Conservation (phyloP, 2,329 filamentous ascomycete genomes). For the Venturia effusa region DNA sequence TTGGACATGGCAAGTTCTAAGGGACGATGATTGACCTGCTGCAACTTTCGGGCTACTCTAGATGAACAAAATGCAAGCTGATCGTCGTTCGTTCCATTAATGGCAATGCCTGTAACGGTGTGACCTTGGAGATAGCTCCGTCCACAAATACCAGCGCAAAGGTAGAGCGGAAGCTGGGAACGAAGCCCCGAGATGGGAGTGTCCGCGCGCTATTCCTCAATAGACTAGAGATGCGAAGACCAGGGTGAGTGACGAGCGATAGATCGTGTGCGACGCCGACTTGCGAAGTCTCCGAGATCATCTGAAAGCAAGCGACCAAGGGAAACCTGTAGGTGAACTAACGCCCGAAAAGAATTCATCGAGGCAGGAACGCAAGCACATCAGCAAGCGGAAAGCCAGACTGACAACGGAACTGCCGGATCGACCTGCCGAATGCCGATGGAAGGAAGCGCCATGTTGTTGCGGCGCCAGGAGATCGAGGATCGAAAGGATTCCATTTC, state of each 20-base stretch:
- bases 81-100: neutral
- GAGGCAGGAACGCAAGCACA: neutral
- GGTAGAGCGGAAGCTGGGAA: neutral
- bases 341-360: neutral
- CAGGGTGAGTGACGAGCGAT: neutral
- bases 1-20: neutral
- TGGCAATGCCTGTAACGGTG: neutral
- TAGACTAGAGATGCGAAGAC: neutral
- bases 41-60: neutral
- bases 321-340: neutral
- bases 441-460: neutral
- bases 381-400: neutral
- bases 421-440: neutral
- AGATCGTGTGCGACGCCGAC: neutral
- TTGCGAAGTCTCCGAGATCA: neutral
- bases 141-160: neutral
- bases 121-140: neutral
- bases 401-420: neutral
- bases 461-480: neutral
- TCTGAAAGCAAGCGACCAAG: neutral
- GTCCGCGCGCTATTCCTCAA: neutral
- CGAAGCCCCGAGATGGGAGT: neutral
- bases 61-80: neutral
- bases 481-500: neutral
- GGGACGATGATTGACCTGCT: neutral